phyloP scores from a whole-genome alignment of 768 basidiomycete genomes.

The Phlebiopsis gigantea region DNA sequence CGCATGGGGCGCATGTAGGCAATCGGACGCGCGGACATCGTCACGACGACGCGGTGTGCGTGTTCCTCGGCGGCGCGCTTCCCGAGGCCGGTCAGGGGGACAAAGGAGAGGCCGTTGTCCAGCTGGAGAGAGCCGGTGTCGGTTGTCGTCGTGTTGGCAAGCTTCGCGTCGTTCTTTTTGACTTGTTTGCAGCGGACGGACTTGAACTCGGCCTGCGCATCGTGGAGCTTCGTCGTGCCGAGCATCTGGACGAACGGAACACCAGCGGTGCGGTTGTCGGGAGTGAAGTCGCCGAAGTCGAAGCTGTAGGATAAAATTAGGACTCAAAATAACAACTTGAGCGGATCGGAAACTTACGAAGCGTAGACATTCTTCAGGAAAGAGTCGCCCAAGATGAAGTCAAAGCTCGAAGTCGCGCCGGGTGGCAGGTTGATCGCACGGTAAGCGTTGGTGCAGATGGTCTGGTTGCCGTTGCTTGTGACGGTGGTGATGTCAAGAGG shows the following conservation, averaged over 20 bases:
- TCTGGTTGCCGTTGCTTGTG: slow-evolving; percentile 9
- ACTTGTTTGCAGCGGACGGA: slow-evolving; percentile 15
- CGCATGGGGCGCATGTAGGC: neutral
- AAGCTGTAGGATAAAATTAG: slow-evolving; percentile 12
- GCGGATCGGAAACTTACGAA: slow-evolving; percentile 17
- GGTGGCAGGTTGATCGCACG: slow-evolving; percentile 13
- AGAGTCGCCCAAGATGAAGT: slow-evolving; percentile 29
- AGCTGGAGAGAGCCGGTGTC: neutral
- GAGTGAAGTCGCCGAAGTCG: slow-evolving; percentile 19
- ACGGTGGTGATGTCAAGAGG: slow-evolving; percentile 27
- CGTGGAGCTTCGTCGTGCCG: slow-evolving; percentile 17
- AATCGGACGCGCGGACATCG: neutral
- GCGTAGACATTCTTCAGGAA: slow-evolving; percentile 32
- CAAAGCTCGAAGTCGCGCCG: slow-evolving; percentile 17
- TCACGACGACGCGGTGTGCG: slow-evolving; percentile 1
- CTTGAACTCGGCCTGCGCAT: slow-evolving; percentile 25
- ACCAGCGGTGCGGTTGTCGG: slow-evolving; percentile 15
- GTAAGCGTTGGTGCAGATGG: slow-evolving; percentile 28
- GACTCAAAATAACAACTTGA: neutral
- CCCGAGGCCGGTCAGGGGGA: neutral
- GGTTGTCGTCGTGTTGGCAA: neutral
- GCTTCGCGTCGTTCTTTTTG: neutral
- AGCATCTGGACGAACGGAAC: slow-evolving; percentile 30
- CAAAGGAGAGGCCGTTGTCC: neutral
- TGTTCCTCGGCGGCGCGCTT: neutral